A percentile compares a stretch with the other conserved stretches of the same genome.
These are phyloP conservation scores for Acidiella bohemica DNA, from an alignment of 495 filamentous ascomycete genomes.

Conservation along the genomic window DNA sequence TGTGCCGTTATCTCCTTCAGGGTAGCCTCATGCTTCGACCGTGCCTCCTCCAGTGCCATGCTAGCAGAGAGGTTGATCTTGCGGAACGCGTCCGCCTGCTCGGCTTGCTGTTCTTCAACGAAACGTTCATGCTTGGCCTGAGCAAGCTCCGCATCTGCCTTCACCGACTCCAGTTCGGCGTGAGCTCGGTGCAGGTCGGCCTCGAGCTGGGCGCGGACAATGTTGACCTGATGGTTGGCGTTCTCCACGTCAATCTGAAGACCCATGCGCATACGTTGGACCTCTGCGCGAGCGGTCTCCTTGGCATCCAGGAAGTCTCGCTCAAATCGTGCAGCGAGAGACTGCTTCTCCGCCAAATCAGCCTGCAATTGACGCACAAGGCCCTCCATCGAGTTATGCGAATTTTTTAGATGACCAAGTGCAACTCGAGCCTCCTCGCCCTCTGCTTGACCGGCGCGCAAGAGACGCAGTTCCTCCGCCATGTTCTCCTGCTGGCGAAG, in stretches of 20 bases:
- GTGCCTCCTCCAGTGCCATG: conserved; percentile 52
- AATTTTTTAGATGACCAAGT: conserved; percentile 41
- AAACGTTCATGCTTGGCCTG: conserved; percentile 62
- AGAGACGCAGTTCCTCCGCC: conserved; percentile 59
- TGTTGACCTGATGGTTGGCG: conserved; percentile 70
- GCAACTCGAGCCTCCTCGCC: conserved; percentile 41
- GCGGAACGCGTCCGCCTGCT: conserved; percentile 37
- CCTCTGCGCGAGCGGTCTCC: conserved; percentile 59
- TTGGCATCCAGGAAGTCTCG: conserved; percentile 72
- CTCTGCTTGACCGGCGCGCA: conserved; percentile 31
- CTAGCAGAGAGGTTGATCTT: conserved; percentile 48
- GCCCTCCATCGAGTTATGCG: conserved; percentile 48
- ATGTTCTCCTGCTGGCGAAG: conserved; percentile 62
- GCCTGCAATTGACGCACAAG: conserved; percentile 48
- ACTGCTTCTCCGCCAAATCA: conserved; percentile 53
- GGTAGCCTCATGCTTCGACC: conserved; percentile 56
- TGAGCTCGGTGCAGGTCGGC: conserved; percentile 54
- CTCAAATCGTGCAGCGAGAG: conserved; percentile 52
- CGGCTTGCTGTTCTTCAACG: conserved; percentile 57
- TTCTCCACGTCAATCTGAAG: conserved; percentile 68
- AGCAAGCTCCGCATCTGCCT: conserved; percentile 58
- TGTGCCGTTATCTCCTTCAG: conserved; percentile 46
- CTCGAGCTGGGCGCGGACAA: conserved; percentile 64
- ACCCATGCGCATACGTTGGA: conserved; percentile 61
- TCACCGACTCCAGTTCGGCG: conserved; percentile 54